Percentiles rank a stretch among this genome's conserved stretches.
These are phyloP conservation scores for Pseudogymnoascus sp. DNA, from an alignment of 2,329 filamentous ascomycete genomes.

Conservation along the genomic window DNA sequence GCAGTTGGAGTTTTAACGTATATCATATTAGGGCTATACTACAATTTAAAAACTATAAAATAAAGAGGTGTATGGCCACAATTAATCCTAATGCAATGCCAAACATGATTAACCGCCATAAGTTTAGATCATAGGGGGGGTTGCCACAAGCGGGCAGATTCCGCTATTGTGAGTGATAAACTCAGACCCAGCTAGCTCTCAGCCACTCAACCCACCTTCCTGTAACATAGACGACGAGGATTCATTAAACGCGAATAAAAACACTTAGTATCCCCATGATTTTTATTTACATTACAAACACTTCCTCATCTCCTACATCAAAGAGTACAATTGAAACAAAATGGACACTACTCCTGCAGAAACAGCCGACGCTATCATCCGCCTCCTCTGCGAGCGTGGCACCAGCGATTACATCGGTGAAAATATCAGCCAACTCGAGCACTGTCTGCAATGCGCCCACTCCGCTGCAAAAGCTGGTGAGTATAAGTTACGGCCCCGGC, in stretches of 20 bases:
- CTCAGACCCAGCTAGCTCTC: neutral
- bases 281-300: neutral
- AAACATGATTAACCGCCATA: neutral
- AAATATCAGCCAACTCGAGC: constrained; percentile 25
- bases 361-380: constrained; percentile 18
- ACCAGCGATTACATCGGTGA: constrained; percentile 26
- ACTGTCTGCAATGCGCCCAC: constrained; percentile 27
- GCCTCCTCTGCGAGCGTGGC: constrained; percentile 24
- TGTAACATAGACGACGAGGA: neutral
- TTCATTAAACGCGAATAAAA: neutral
- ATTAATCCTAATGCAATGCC: neutral
- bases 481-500: constrained; percentile 10
- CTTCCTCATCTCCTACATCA: neutral
- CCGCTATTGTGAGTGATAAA: neutral
- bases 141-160: neutral
- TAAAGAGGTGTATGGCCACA: neutral
- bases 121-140: neutral
- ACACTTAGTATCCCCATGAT: neutral
- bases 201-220: neutral
- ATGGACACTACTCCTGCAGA: neutral
- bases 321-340: neutral
- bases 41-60: neutral
- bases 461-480: constrained; percentile 20
- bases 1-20: neutral
- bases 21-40: neutral